Conservation (phyloP, 768 basidiomycete species). For the Multifurca ochricompacta region DNA sequence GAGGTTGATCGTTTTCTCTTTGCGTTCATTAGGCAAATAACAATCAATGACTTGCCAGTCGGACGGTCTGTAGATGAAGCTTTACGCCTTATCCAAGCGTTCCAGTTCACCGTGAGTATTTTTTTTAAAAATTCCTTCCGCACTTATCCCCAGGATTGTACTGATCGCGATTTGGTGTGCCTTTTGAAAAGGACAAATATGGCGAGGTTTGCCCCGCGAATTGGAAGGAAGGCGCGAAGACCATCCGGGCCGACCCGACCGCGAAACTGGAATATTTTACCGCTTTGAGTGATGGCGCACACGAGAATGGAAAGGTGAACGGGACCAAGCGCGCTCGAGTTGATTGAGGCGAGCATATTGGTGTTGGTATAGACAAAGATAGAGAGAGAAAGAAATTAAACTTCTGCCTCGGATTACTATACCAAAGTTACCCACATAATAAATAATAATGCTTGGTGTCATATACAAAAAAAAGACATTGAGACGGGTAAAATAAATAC, state of each 20-base stretch:
- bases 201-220: constrained; percentile 93
- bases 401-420: no score
- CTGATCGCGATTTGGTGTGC: not conserved
- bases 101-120: constrained; percentile 73
- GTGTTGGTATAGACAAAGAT: not conserved
- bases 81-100: constrained; percentile 82
- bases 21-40: no score
- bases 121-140: not conserved
- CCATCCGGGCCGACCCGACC: constrained; percentile 74
- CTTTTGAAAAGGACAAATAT: constrained; percentile 64
- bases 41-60: constrained; percentile 88
- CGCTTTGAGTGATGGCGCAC: constrained; percentile 24
- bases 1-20: no score
- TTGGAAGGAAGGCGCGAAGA: constrained; percentile 76
- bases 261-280: constrained; percentile 70
- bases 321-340: constrained; percentile 54
- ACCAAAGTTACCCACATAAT: no score
- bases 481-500: no score
- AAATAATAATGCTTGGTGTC: no score
- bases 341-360: constrained; percentile 29
- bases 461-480: no score
- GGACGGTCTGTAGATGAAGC: constrained; percentile 96
- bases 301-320: constrained; percentile 29
- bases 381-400: no score
- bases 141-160: not conserved